phyloP scores from a whole-genome alignment of 169 alveolate species.

The Neospora caninum region DNA sequence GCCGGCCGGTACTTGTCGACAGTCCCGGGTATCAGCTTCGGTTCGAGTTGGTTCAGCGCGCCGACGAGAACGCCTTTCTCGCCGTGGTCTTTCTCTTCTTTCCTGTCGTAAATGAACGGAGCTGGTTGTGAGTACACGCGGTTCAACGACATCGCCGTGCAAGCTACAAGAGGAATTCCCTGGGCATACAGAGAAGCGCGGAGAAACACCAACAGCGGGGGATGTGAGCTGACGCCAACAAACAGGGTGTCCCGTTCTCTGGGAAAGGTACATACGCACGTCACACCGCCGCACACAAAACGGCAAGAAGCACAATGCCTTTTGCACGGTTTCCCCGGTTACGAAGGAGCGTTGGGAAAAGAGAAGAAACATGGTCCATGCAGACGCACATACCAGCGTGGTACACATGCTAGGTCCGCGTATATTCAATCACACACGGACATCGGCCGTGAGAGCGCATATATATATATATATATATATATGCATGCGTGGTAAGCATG shows the following conservation, averaged over 20 bases:
- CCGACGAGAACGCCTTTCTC: conserved; percentile 69
- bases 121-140: conserved; percentile 10
- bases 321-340: too few species aligned
- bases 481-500: background rate
- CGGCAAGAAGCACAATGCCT: background rate
- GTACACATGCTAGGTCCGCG: too few species aligned
- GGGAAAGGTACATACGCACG: background rate
- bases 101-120: conserved; percentile 64
- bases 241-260: background rate
- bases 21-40: background rate
- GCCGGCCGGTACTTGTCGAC: conserved; percentile 24
- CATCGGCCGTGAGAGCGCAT: background rate
- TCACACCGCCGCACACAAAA: background rate
- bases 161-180: conserved; percentile 69
- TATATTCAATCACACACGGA: background rate
- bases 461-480: background rate
- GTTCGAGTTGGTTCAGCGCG: conserved; percentile 15
- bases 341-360: too few species aligned
- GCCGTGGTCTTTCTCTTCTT: conserved; percentile 70
- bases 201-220: background rate
- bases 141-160: conserved; percentile 53
- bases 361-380: too few species aligned
- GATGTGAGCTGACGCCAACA: too few species aligned
- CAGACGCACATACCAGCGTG: too few species aligned
- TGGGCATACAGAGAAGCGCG: background rate